phyloP scores from a whole-genome alignment of 331 rosid species.

The Telfairia occidentalis region DNA sequence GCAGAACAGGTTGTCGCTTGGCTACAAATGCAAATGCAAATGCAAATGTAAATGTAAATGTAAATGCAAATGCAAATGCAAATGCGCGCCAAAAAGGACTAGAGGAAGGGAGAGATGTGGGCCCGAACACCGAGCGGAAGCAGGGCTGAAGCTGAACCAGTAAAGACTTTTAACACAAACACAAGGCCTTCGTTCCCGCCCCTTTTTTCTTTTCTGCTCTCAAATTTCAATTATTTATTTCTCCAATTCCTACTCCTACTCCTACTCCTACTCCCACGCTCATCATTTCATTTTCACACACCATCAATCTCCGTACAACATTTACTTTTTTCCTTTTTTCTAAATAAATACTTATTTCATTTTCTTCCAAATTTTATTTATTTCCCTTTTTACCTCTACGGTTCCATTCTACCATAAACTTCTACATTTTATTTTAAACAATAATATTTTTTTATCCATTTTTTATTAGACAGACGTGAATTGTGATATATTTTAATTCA shows the following conservation, averaged over 20 bases:
- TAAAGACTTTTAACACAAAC: not conserved
- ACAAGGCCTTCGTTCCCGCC: not conserved
- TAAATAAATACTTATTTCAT: too few species aligned
- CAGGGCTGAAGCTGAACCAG: not conserved
- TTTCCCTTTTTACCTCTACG: too few species aligned
- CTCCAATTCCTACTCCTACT: not conserved
- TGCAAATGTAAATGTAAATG: not conserved
- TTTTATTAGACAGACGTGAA: too few species aligned
- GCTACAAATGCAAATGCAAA: not conserved
- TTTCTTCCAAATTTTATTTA: too few species aligned
- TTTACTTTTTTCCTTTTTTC: not conserved
- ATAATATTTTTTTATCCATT: too few species aligned
- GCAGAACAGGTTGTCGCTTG: not conserved
- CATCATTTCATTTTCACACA: not conserved
- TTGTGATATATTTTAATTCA: too few species aligned
- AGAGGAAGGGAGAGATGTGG: not conserved
- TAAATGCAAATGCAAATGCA: not conserved
- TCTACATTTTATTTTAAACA: too few species aligned
- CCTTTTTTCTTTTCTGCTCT: not conserved
- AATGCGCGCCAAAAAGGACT: not conserved
- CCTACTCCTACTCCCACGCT: not conserved
- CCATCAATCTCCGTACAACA: not conserved
- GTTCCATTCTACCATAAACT: too few species aligned
- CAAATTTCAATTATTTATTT: not conserved
- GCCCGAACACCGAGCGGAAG: not conserved